Evolutionary conservation across 441 rosid species (phyloP), one percentile per base, ranked within the genome.

Genomic region (Dalechampia spathulata): DNA sequence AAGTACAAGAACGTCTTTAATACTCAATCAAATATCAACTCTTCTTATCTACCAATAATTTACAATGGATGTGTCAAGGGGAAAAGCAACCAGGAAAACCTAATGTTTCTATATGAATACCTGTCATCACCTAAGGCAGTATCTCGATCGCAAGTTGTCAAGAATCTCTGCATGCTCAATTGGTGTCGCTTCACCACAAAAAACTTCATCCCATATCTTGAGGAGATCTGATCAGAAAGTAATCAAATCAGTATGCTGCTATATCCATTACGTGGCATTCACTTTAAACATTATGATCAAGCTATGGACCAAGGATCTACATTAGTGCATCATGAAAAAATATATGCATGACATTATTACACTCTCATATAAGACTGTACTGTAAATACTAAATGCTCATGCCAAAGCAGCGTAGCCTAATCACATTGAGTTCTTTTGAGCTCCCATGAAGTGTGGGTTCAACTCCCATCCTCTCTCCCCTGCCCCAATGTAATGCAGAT

Each of bases 161-260:
- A 89, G 78, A 52, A 74, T 65, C 75, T 85, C 88, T 28, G 81
- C 78, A 62, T 76, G 66, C 64, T 83, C 84, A 4, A 82, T 63
- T 27, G 82, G 80, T 15, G 87, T 81, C 20, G 83, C 78, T 65
- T 83, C 72, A 6, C 55, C 66, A 58, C 89, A 67, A 64, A 89
- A 85, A 23, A 75, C 80, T 64, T 78, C 85, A 37, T 82, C 73
- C 97, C 99, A 89, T 54, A 79, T 52, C 80, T 75, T 83, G 61
- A 56, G 44, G 57, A 93, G 84, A 72, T 86, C 99, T 93, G 86
- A n/a, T 66, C 48, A 65, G 15, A 73, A 65, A 38, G 56, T 15
- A 63, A 58, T 21, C 17, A 45, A 42, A 60, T 78, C 48, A 57
- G 34, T 9, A 50, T 1, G 12, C n/a, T 36, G 52, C 27, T 12